Evolutionary conservation across 2,329 filamentous ascomycete genomes (phyloP).

Genomic region (Cladobotryum protrusum): DNA sequence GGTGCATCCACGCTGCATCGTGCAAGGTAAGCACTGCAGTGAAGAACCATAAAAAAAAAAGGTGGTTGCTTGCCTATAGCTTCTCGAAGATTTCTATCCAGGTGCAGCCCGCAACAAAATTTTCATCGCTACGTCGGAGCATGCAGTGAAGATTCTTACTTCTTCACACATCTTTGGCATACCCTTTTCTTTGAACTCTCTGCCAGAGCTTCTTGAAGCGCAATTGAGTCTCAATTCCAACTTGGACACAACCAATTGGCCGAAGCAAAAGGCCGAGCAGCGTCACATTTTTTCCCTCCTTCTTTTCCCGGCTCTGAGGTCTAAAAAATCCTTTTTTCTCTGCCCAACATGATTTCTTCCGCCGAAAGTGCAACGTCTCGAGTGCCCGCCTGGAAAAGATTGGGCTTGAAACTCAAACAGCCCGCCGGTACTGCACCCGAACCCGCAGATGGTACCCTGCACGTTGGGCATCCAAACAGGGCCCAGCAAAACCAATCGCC

Average conservation of each 20-base stretch:
- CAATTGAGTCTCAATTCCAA: too few species aligned
- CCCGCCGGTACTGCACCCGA: conserved; percentile 25
- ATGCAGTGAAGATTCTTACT: conserved; percentile 4
- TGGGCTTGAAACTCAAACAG: conserved; percentile 56
- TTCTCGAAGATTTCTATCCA: conserved; percentile 5
- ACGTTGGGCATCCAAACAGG: conserved; percentile 34
- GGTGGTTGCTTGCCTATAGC: conserved; percentile 2
- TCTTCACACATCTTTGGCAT: neutral
- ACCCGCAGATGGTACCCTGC: conserved; percentile 24
- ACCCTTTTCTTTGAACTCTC: neutral
- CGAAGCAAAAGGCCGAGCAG: too few species aligned
- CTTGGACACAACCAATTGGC: too few species aligned
- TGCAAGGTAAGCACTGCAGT: neutral
- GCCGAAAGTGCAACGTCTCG: conserved; percentile 37
- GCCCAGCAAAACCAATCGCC: conserved; percentile 25
- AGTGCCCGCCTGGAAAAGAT: conserved; percentile 55
- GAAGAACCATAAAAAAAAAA: conserved; percentile 7
- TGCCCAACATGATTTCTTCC: conserved; percentile 37
- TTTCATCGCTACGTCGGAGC: conserved; percentile 3
- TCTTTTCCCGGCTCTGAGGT: neutral
- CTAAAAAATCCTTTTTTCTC: conserved; percentile 5
- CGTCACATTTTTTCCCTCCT: neutral
- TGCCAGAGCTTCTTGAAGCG: too few species aligned
- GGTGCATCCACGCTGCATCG: conserved; percentile 8
- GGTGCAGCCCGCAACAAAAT: neutral